Evolutionary conservation across 257 asterid species (phyloP).

Genomic region (Solanum sejunctum): DNA sequence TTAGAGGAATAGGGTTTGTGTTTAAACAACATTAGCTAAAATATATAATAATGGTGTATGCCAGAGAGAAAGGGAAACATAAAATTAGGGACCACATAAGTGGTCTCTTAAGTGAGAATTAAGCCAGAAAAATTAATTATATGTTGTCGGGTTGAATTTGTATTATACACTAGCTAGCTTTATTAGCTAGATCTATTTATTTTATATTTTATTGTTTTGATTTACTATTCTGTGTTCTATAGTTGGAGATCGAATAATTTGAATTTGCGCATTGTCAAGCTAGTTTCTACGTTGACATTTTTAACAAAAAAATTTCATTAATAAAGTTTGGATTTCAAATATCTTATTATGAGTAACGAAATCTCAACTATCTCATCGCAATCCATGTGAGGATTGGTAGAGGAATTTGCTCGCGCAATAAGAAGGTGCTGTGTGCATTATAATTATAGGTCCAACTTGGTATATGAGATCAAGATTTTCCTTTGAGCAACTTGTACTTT

Average conservation of each 20-base stretch:
- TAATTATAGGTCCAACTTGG: neutral
- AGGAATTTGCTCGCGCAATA: constrained; percentile 14
- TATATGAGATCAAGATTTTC: neutral
- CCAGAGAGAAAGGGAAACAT: constrained; percentile 38
- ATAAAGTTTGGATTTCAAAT: accelerated
- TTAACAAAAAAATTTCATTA: neutral
- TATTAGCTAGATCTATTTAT: neutral
- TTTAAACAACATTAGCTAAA: neutral
- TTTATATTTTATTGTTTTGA: neutral
- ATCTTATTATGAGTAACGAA: neutral
- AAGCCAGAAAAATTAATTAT: neutral
- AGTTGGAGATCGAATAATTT: neutral
- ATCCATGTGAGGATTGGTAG: neutral
- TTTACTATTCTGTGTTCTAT: neutral
- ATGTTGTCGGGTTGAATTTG: constrained; percentile 17
- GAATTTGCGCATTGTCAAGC: accelerated
- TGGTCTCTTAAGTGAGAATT: constrained; percentile 30
- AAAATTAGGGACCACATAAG: constrained; percentile 60
- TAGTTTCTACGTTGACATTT: neutral
- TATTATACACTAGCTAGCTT: neutral
- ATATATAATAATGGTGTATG: constrained; percentile 2
- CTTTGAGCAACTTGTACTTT: constrained; percentile 6
- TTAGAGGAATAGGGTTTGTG: neutral
- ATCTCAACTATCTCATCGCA: neutral
- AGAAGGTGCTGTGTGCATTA: constrained; percentile 23